Evolutionary conservation across 2,329 filamentous ascomycete species (phyloP).

Genomic region (Neofusicoccum sp.): DNA sequence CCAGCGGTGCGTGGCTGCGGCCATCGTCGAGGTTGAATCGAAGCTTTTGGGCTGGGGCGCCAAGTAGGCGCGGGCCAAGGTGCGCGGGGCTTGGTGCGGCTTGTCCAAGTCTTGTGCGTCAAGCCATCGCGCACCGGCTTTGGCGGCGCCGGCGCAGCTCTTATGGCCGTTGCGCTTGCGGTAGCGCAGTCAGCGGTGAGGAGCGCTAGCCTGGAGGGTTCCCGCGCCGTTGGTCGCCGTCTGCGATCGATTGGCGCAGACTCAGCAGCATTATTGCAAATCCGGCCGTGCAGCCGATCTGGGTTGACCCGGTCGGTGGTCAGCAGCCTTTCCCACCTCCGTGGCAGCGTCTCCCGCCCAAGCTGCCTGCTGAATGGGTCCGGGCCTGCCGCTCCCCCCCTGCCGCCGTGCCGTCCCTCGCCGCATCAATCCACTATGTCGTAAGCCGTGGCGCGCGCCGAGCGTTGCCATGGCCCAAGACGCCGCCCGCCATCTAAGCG

Average conservation of each 20-base stretch:
- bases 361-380: neutral
- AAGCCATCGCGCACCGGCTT: neutral
- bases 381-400: no score
- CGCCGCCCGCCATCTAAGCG: neutral
- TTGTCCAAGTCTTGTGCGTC: neutral
- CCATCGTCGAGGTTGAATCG: neutral
- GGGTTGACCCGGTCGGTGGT: neutral
- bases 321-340: neutral
- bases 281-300: neutral
- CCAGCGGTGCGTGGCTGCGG: no score
- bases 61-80: neutral
- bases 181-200: neutral
- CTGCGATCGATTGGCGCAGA: neutral
- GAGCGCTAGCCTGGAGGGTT: neutral
- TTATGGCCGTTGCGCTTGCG: neutral
- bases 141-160: neutral
- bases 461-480: neutral
- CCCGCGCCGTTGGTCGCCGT: neutral
- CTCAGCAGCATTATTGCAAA: neutral
- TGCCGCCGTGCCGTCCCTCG: neutral
- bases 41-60: slow-evolving; percentile 3
- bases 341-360: neutral
- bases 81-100: neutral
- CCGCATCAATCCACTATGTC: neutral
- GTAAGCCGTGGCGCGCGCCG: neutral